Conservation (phyloP, 306 rosid species). For the Parietaria judaica region DNA sequence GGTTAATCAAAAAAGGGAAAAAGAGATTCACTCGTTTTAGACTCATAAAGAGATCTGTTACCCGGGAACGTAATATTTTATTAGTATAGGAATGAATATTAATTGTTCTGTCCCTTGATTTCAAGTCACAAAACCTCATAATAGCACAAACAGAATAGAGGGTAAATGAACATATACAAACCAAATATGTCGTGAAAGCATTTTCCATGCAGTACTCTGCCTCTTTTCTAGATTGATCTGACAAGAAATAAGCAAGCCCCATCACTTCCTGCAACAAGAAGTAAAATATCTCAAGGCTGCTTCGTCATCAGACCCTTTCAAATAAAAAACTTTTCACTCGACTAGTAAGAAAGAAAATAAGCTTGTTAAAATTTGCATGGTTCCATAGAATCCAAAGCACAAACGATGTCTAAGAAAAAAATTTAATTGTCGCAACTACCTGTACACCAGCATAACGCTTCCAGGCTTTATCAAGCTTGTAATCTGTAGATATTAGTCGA, state of each 20-base stretch:
- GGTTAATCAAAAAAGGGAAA: too few species aligned
- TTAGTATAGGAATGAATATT: neutral
- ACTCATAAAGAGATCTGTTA: too few species aligned
- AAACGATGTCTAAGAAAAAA: neutral
- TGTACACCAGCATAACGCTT: constrained; percentile 94
- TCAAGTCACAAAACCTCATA: neutral
- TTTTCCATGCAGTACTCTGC: constrained; percentile 99
- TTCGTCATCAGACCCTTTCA: constrained; percentile 9
- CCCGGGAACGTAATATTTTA: too few species aligned
- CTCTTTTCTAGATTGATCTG: constrained; percentile 93
- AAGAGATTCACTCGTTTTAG: too few species aligned
- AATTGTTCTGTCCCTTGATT: neutral
- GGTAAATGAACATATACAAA: constrained; percentile 32
- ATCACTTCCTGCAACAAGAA: constrained; percentile 77
- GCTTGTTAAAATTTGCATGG: constrained; percentile 5
- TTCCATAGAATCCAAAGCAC: too few species aligned
- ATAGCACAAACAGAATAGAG: neutral
- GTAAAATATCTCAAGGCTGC: constrained; percentile 15
- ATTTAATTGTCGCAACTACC: constrained; percentile 38
- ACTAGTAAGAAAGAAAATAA: neutral
- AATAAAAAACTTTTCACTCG: constrained; percentile 8
- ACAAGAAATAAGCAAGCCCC: constrained; percentile 89
- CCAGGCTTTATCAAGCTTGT: constrained; percentile 99
- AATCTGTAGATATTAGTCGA: constrained; percentile 92
- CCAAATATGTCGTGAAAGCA: constrained; percentile 85